These are phyloP conservation scores for Kuraishia capsulata DNA, from an alignment of 805 yeast species.

Conservation along the genomic window DNA sequence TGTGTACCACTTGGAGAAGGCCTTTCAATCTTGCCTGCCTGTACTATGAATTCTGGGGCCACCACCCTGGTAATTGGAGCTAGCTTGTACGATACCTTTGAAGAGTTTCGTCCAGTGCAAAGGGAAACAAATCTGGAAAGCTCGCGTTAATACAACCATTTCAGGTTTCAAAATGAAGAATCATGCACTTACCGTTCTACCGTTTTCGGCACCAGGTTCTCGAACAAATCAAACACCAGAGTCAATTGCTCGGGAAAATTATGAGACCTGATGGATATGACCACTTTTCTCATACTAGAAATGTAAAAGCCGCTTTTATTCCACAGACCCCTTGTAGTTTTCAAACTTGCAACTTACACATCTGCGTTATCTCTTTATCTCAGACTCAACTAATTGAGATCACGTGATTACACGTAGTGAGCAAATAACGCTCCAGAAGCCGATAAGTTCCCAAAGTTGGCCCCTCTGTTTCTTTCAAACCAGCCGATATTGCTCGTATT, in stretches of 20 bases:
- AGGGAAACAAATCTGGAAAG: constrained; percentile 6
- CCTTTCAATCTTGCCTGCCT: constrained; percentile 10
- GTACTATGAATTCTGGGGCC: constrained; percentile 19
- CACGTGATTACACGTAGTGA: too few relatives aligned
- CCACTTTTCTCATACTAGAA: neutral
- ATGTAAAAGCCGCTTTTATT: too few relatives aligned
- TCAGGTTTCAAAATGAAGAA: too few relatives aligned
- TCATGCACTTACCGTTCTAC: neutral
- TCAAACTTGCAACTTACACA: too few relatives aligned
- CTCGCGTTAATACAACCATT: neutral
- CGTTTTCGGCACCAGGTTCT: constrained; percentile 8
- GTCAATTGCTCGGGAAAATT: constrained; percentile 2
- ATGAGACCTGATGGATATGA: neutral
- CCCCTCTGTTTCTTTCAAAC: too few relatives aligned
- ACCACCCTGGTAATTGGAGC: constrained; percentile 14
- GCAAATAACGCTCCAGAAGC: too few relatives aligned
- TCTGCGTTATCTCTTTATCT: too few relatives aligned
- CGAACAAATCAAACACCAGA: constrained; percentile 7
- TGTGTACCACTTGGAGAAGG: neutral
- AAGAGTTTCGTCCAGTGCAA: constrained; percentile 9
- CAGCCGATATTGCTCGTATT: too few relatives aligned
- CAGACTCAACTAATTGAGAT: too few relatives aligned
- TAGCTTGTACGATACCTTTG: constrained; percentile 8
- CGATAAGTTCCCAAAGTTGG: too few relatives aligned
- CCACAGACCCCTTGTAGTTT: too few relatives aligned